phyloP scores from a whole-genome alignment of 208 protist species.

The Trypanosoma vivax region DNA sequence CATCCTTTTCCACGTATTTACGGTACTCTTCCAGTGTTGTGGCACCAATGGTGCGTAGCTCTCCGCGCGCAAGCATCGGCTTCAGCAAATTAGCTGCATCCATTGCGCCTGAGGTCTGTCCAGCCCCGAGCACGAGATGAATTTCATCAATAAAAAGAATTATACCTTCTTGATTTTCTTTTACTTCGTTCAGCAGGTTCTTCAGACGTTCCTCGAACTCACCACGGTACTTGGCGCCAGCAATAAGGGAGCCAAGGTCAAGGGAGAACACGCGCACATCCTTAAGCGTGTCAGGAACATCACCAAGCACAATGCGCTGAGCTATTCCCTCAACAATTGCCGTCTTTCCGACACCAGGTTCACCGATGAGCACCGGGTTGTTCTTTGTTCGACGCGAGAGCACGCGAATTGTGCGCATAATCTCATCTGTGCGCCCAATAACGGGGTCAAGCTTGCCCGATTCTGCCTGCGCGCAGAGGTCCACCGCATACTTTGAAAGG shows the following conservation, averaged over 20 bases:
- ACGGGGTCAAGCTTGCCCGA: conserved; percentile 96
- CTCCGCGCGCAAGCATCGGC: conserved; percentile 95
- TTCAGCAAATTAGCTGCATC: conserved; percentile 99
- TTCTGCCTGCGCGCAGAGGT: conserved; percentile 78
- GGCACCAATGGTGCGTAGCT: conserved; percentile 95
- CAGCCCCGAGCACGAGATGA: conserved; percentile 97
- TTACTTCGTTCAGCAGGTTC: conserved; percentile 98
- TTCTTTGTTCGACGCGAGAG: conserved; percentile 99
- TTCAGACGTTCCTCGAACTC: conserved; percentile 99
- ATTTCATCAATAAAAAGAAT: conserved; percentile 99
- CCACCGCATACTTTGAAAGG: conserved; percentile 88
- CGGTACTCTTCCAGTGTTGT: conserved; percentile 98
- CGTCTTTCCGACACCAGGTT: conserved; percentile 93
- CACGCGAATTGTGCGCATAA: conserved; percentile 95
- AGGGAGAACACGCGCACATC: conserved; percentile 84
- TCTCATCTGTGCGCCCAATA: conserved; percentile 98
- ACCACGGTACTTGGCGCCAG: conserved; percentile 98
- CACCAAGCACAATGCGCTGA: conserved; percentile 88
- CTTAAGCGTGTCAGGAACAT: conserved; percentile 86
- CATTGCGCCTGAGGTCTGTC: conserved; percentile 90
- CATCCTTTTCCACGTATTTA: conserved; percentile 97
- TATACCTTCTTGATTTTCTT: conserved; percentile 87
- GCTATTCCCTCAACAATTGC: conserved; percentile 91
- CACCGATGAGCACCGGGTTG: conserved; percentile 99
- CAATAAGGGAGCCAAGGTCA: conserved; percentile 98